These are phyloP conservation scores for Triangularia verruculosa DNA, from an alignment of 2,329 filamentous ascomycete species.

Conservation along the genomic window DNA sequence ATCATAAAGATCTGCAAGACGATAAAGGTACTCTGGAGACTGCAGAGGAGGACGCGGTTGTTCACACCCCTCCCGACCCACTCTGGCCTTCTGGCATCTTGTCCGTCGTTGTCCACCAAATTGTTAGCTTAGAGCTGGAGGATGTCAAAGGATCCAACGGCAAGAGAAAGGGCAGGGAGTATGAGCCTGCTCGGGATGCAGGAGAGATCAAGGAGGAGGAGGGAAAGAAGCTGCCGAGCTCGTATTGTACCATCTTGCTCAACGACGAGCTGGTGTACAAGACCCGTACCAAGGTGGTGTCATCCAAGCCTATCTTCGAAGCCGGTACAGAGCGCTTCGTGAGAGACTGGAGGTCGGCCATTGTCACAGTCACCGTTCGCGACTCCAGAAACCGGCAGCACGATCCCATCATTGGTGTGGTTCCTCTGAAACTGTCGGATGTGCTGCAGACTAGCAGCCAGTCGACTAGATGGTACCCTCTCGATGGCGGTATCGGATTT, in stretches of 20 bases:
- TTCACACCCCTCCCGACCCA: slow-evolving; percentile 90
- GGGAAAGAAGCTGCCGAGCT: slow-evolving; percentile 74
- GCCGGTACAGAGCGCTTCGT: slow-evolving; percentile 91
- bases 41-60: slow-evolving; percentile 76
- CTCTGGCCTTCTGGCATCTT: slow-evolving; percentile 91
- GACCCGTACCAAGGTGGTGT: slow-evolving; percentile 90
- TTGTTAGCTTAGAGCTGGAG: slow-evolving; percentile 89
- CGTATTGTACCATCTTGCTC: slow-evolving; percentile 87
- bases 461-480: slow-evolving; percentile 88
- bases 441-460: slow-evolving; percentile 86
- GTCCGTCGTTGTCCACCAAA: slow-evolving; percentile 85
- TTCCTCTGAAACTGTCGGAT: slow-evolving; percentile 83
- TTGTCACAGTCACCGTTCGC: slow-evolving; percentile 83
- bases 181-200: slow-evolving; percentile 78
- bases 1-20: slow-evolving; percentile 77
- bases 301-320: slow-evolving; percentile 94
- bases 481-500: slow-evolving; percentile 91
- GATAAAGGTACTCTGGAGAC: slow-evolving; percentile 77
- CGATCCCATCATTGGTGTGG: slow-evolving; percentile 89
- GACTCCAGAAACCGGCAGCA: slow-evolving; percentile 88
- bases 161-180: slow-evolving; percentile 80
- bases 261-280: slow-evolving; percentile 90
- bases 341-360: slow-evolving; percentile 85
- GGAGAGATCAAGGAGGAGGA: slow-evolving; percentile 87
- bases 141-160: slow-evolving; percentile 81